Conservation (phyloP, 139 green algal genomes). For the Coelastrella sp. region DNA sequence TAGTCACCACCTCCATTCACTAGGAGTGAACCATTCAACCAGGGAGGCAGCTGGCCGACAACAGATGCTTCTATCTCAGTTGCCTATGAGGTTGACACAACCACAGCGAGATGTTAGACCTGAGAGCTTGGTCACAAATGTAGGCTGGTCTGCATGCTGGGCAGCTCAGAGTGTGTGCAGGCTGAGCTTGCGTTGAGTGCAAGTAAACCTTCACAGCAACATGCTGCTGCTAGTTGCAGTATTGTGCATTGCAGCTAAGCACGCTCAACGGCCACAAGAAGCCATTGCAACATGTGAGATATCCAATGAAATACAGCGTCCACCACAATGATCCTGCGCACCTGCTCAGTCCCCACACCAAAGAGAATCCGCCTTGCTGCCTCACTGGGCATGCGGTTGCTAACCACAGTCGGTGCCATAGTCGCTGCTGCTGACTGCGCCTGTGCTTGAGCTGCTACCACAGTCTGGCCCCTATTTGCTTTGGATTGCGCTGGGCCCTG, state of each 20-base stretch:
- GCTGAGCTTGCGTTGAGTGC: too few relatives aligned
- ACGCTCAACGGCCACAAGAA: neutral
- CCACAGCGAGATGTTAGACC: neutral
- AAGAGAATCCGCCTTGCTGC: slow-evolving; percentile 21
- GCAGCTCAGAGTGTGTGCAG: too few relatives aligned
- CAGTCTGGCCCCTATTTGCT: neutral
- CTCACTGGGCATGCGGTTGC: neutral
- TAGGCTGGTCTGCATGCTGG: neutral
- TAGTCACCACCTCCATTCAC: slow-evolving; percentile 77
- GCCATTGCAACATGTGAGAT: neutral
- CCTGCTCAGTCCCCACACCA: slow-evolving; percentile 36
- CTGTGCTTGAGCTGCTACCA: neutral
- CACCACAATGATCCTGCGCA: neutral
- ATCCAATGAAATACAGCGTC: neutral
- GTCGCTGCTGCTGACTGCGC: neutral
- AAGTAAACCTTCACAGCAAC: too few relatives aligned
- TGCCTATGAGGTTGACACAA: neutral
- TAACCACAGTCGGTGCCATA: neutral
- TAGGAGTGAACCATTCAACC: slow-evolving; percentile 70
- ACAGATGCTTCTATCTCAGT: slow-evolving; percentile 51
- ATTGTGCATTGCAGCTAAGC: too few relatives aligned
- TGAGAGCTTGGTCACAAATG: neutral
- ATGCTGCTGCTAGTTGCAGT: too few relatives aligned
- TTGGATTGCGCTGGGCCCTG: neutral
- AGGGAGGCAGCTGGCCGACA: slow-evolving; percentile 59